Conservation (phyloP, 2,329 filamentous ascomycete genomes). For the Diplodia scrobiculata region DNA sequence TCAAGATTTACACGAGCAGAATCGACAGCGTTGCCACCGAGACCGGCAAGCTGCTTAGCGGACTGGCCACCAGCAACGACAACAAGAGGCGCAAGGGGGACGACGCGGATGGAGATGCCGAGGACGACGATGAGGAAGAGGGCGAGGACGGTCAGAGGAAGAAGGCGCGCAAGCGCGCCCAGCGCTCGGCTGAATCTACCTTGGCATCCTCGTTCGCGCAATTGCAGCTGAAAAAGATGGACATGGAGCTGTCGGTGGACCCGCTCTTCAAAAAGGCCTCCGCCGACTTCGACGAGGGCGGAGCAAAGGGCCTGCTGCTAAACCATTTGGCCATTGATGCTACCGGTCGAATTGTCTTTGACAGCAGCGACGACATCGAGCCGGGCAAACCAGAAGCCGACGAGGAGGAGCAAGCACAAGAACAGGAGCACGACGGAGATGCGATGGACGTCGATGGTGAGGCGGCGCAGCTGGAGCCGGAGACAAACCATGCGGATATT, state of each 20-base stretch:
- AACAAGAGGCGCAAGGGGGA: constrained; percentile 53
- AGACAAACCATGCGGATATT: constrained; percentile 54
- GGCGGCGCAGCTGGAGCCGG: constrained; percentile 41
- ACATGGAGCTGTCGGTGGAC: constrained; percentile 93
- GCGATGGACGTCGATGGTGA: constrained; percentile 35
- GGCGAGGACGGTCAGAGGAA: constrained; percentile 57
- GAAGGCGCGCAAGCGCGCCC: constrained; percentile 74
- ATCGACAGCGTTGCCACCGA: constrained; percentile 98
- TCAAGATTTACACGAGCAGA: constrained; percentile 98
- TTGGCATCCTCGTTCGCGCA: constrained; percentile 84
- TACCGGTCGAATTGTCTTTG: constrained; percentile 91
- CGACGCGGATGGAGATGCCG: constrained; percentile 41
- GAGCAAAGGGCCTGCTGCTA: constrained; percentile 88
- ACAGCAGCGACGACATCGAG: constrained; percentile 85
- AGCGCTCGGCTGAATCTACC: constrained; percentile 88
- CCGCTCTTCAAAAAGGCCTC: constrained; percentile 99
- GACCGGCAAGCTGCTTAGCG: constrained; percentile 91
- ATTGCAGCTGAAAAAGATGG: constrained; percentile 93
- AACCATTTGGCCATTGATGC: constrained; percentile 97
- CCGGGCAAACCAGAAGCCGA: constrained; percentile 47
- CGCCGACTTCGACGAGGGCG: constrained; percentile 96
- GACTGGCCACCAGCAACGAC: constrained; percentile 79
- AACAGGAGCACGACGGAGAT: constrained; percentile 52
- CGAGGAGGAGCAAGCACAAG: constrained; percentile 38
- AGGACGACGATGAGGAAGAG: constrained; percentile 64